Evolutionary conservation across 371 early-diverging fungal genomes (phyloP).

Genomic region (Apophysomyces trapeziformis): DNA sequence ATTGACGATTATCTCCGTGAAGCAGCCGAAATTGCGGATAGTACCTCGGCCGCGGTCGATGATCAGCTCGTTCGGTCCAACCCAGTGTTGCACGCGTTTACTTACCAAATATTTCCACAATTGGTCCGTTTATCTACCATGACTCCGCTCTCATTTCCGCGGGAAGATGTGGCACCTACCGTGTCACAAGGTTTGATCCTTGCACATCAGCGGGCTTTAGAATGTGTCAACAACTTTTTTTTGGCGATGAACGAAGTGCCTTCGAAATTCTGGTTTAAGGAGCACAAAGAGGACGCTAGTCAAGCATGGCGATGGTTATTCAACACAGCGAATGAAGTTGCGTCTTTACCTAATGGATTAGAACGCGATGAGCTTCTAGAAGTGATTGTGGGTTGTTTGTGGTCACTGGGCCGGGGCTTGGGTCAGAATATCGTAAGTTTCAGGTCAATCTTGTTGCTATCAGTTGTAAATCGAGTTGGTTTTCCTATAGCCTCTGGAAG

Average conservation of each 20-base stretch:
- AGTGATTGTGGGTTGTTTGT: constrained; percentile 71
- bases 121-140: constrained; percentile 59
- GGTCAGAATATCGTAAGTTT: constrained; percentile 60
- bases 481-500: constrained; percentile 43
- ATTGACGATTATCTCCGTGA: constrained; percentile 51
- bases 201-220: constrained; percentile 73
- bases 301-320: constrained; percentile 71
- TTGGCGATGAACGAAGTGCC: constrained; percentile 72
- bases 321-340: constrained; percentile 49
- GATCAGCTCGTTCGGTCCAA: constrained; percentile 33
- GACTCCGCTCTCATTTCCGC: constrained; percentile 57
- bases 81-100: constrained; percentile 54
- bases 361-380: constrained; percentile 57
- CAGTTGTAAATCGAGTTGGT: not conserved
- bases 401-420: constrained; percentile 74
- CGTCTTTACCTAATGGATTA: constrained; percentile 41
- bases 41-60: constrained; percentile 27
- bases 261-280: constrained; percentile 69
- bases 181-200: constrained; percentile 55
- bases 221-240: constrained; percentile 79
- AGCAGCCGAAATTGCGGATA: constrained; percentile 24
- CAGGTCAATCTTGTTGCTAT: not conserved
- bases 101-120: constrained; percentile 52
- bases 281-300: constrained; percentile 55
- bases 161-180: constrained; percentile 40